Evolutionary conservation across 371 early-diverging fungal genomes (phyloP), one percentile per base, ranked within the genome.

Genomic region (Amoeboaphelidium protococcarum): DNA sequence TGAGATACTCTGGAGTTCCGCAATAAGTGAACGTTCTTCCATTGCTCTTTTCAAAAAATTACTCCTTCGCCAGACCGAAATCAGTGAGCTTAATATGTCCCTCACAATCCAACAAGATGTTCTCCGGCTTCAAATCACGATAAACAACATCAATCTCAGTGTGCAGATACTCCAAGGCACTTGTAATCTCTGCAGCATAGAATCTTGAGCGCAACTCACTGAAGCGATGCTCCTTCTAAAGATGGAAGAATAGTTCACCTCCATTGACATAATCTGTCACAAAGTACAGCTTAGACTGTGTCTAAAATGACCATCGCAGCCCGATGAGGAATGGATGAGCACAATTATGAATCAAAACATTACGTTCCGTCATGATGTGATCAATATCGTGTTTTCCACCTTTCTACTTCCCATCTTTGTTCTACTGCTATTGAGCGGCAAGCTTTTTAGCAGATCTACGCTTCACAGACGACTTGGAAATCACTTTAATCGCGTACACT

Each of bases 401-500:
- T 23, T 54, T 50, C 46, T n/a, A n/a, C n/a, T n/a, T n/a, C n/a
- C n/a, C n/a, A n/a, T n/a, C n/a, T n/a, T n/a, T n/a, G n/a, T n/a
- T n/a, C n/a, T n/a, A n/a, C n/a, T n/a, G n/a, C n/a, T 31, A 10
- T 31, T 16, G 10, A 31, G 37, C 10, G 6, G 62, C 42, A 44
- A 58, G 57, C 24, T 55, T 51, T 19, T 53, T 26, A 43, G 60
- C 53, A 37, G 60, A 51, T 26, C 47, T 47, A 20, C 46, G 26
- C 19, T 41, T 66, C 66, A 6, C 65, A 58, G 16, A 76, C 56
- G 10, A 76, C 67, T 83, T 83, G 43, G 67, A 64, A 25, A 78
- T 76, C 1, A 69, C 67, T 53, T 83, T 83, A 3, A 83, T 49
- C 0, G 82, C 82, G 47, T 69, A 72, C 2, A 72, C 47, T 31